Evolutionary conservation across 768 basidiomycete genomes (phyloP), one percentile per base, ranked within the genome.

Genomic region (Russula sp.): DNA sequence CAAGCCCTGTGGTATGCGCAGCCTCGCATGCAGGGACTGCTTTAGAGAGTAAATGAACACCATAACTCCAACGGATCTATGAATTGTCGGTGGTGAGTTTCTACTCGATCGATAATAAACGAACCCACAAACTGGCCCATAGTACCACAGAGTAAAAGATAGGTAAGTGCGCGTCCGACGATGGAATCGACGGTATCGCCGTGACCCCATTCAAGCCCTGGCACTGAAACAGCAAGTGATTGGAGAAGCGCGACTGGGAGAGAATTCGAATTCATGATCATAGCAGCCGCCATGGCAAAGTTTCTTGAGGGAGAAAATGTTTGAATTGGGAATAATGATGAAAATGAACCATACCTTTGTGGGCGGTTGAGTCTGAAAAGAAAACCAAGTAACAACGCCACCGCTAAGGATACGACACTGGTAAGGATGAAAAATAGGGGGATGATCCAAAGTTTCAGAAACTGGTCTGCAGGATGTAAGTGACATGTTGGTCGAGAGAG

Each of bases 191-290:
- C 79, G 68, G 83, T 89, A 70, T 98, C 95, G 58, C 89, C 83
- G 6, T 76, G 65, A 14, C 80, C 86, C 92, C 93, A 93, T 69
- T 87, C 87, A 36, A 96, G 79, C 5, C 84, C 84, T 0, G 86
- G 86, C 0, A 95, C 90, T 18, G 90, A 87, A 59, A 88, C 74
- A 9, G 90, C 91, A n/a, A 98, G 84, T 61, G 85, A 87, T 72
- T 96, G 88, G 83, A 98, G 92, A 41, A 99, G 78, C 0, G 96
- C 96, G 63, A 98, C 92, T 0, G 96, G 96, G 7, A 99, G 82
- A 0, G 92, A 91, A 70, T 98, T 98, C 3, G 90, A 91, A 73
- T 94, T 96, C 87, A 93, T 90, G 77, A 91, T 90, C 85, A 88
- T 91, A 25, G 88, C 78, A 0, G 88, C 86, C 0, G 89, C 89